These are phyloP conservation scores for Ceratocystis alfenasii DNA, from an alignment of 2,329 filamentous ascomycete species.

Conservation along the genomic window DNA sequence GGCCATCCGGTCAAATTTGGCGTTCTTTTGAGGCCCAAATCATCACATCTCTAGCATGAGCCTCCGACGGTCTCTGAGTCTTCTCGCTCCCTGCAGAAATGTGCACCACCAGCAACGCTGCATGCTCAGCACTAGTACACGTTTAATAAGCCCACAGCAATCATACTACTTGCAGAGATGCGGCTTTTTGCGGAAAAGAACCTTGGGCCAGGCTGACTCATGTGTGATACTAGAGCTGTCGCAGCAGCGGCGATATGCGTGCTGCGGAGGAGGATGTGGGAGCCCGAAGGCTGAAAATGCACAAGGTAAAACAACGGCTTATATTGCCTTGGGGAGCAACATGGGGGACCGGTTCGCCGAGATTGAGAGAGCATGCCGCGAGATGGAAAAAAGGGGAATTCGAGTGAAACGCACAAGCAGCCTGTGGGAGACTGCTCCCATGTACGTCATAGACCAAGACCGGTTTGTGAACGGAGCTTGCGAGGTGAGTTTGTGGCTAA, in stretches of 20 bases:
- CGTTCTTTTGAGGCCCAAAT: not conserved
- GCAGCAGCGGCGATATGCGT: conserved; percentile 5
- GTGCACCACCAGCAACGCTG: not conserved
- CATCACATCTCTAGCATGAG: not conserved
- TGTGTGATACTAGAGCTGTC: not conserved
- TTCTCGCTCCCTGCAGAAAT: not conserved
- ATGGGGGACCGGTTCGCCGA: conserved; percentile 70
- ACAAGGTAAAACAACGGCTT: conserved; percentile 42
- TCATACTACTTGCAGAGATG: not conserved
- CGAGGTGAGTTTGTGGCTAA: conserved; percentile 49
- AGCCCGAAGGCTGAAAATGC: conserved; percentile 26
- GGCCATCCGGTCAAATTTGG: not conserved
- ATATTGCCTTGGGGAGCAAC: conserved; percentile 86
- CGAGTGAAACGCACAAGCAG: conserved; percentile 68
- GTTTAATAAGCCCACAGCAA: not conserved
- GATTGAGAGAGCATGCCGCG: conserved; percentile 72
- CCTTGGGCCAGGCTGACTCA: not conserved
- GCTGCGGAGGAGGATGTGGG: conserved; percentile 30
- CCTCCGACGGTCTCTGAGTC: not conserved
- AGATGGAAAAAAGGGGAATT: conserved; percentile 64
- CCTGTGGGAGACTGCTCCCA: conserved; percentile 88
- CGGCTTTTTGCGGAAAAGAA: too few relatives aligned
- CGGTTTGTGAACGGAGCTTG: conserved; percentile 86
- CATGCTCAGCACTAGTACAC: not conserved
- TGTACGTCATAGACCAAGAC: conserved; percentile 88